A percentile compares a stretch with the other conserved stretches of the same genome.
Evolutionary conservation across 805 yeast genomes (phyloP).

Genomic region (Candida wancherniae): DNA sequence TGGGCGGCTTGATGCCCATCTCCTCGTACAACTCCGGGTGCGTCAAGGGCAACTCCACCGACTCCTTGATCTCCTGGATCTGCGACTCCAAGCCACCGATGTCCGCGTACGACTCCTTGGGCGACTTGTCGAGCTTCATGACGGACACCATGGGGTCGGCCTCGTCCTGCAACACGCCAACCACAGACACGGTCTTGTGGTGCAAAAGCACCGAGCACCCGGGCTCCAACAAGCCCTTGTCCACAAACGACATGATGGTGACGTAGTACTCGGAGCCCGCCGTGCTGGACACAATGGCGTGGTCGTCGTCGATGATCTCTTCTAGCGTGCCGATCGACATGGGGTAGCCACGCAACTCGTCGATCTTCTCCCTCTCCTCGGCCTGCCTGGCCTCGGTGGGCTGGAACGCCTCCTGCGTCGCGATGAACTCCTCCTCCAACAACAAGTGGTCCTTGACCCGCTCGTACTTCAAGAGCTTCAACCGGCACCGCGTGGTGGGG

Average conservation of each 20-base stretch:
- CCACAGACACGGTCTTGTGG: constrained; percentile 91
- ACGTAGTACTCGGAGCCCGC: constrained; percentile 98
- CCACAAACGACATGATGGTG: constrained; percentile 92
- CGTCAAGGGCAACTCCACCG: constrained; percentile 91
- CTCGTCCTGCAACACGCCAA: constrained; percentile 98
- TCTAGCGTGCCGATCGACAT: constrained; percentile 95
- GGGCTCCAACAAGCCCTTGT: constrained; percentile 91
- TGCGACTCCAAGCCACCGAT: constrained; percentile 95
- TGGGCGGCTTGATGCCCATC: constrained; percentile 98
- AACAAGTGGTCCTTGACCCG: constrained; percentile 94
- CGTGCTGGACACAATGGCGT: constrained; percentile 93
- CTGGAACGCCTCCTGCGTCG: constrained; percentile 89
- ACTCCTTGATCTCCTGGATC: constrained; percentile 96
- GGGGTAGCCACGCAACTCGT: constrained; percentile 93
- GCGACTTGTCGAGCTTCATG: constrained; percentile 97
- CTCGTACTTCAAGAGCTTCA: constrained; percentile 86
- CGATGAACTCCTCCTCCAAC: constrained; percentile 92
- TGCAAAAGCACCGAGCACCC: constrained; percentile 94
- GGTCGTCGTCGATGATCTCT: constrained; percentile 97
- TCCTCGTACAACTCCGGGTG: constrained; percentile 97
- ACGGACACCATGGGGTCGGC: constrained; percentile 97
- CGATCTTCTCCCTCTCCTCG: constrained; percentile 92
- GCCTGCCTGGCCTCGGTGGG: constrained; percentile 96
- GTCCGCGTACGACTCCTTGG: constrained; percentile 94
- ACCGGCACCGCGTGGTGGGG: constrained; percentile 91